These are phyloP conservation scores for Penicillium sp. DNA, from an alignment of 2,329 filamentous ascomycete species.

Conservation along the genomic window DNA sequence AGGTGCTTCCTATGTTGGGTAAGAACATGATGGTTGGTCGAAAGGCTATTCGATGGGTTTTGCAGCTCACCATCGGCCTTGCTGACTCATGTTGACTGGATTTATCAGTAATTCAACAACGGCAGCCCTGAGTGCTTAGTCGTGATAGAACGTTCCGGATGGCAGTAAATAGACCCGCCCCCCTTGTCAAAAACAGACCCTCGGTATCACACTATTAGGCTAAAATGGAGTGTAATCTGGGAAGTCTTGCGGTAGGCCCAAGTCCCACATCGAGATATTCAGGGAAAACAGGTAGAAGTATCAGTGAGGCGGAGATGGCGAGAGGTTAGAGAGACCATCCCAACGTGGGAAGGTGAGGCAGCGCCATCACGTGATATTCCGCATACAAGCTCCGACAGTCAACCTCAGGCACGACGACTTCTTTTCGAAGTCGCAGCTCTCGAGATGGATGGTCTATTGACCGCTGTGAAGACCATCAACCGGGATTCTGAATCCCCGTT, in stretches of 20 bases:
- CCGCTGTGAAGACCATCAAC: constrained; percentile 47
- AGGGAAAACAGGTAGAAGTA: not conserved
- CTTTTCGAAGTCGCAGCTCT: constrained; percentile 25
- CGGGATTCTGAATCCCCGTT: constrained; percentile 29
- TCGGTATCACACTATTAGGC: not conserved
- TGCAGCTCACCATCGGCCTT: constrained; percentile 27
- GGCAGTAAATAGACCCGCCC: constrained; percentile 8
- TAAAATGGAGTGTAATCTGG: not conserved
- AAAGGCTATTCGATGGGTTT: no score
- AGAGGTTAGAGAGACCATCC: constrained; percentile 24
- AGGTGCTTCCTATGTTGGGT: constrained; percentile 73
- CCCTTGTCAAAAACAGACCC: not conserved
- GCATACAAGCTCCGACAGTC: constrained; percentile 32
- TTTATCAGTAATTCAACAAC: constrained; percentile 8
- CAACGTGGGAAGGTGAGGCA: constrained; percentile 22
- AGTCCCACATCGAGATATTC: no score
- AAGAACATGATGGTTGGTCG: constrained; percentile 15
- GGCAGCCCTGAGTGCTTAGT: not conserved
- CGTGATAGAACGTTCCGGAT: not conserved
- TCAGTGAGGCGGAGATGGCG: constrained; percentile 9
- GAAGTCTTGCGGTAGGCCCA: not conserved
- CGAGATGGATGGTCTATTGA: constrained; percentile 49
- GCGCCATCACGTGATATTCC: constrained; percentile 36
- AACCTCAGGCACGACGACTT: constrained; percentile 25
- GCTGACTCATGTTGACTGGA: constrained; percentile 9